These are phyloP conservation scores for Neoboletus subvelutipes DNA, from an alignment of 768 basidiomycete genomes.

Conservation along the genomic window DNA sequence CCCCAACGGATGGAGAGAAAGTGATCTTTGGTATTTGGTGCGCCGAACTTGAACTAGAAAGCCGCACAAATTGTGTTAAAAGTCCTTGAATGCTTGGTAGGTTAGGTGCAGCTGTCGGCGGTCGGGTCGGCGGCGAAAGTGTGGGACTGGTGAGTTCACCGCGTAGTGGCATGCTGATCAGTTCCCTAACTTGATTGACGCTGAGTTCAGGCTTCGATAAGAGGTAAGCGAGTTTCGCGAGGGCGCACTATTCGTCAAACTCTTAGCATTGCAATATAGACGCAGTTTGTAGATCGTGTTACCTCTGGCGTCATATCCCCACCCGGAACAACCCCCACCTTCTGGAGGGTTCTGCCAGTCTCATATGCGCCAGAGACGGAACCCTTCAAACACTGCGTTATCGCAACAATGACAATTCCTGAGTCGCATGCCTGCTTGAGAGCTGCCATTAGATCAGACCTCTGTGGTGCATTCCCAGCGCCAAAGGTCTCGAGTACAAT, in stretches of 20 bases:
- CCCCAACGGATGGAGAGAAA: conserved; percentile 34
- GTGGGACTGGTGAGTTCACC: conserved; percentile 77
- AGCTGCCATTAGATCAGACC: conserved; percentile 69
- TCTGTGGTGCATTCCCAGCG: conserved; percentile 88
- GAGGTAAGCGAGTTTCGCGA: conserved; percentile 87
- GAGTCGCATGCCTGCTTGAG: conserved; percentile 80
- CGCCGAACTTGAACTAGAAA: conserved; percentile 48
- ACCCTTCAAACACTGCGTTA: conserved; percentile 87
- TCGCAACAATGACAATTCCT: conserved; percentile 86
- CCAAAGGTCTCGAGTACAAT: conserved; percentile 92
- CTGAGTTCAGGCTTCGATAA: conserved; percentile 82
- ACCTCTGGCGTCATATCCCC: conserved; percentile 98
- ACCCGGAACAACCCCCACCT: conserved; percentile 79
- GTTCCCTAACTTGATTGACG: conserved; percentile 62
- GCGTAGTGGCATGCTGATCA: conserved; percentile 77
- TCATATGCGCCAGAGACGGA: conserved; percentile 83
- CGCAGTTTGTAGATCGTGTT: background rate
- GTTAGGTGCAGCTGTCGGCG: conserved; percentile 40
- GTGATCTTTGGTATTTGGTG: conserved; percentile 37
- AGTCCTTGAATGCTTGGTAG: conserved; percentile 63
- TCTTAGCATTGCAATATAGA: background rate
- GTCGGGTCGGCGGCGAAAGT: conserved; percentile 43
- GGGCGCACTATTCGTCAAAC: conserved; percentile 63
- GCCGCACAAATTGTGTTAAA: conserved; percentile 65
- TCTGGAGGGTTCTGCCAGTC: conserved; percentile 67